phyloP scores from a whole-genome alignment of 495 filamentous ascomycete species.

The Parmelia sp. region DNA sequence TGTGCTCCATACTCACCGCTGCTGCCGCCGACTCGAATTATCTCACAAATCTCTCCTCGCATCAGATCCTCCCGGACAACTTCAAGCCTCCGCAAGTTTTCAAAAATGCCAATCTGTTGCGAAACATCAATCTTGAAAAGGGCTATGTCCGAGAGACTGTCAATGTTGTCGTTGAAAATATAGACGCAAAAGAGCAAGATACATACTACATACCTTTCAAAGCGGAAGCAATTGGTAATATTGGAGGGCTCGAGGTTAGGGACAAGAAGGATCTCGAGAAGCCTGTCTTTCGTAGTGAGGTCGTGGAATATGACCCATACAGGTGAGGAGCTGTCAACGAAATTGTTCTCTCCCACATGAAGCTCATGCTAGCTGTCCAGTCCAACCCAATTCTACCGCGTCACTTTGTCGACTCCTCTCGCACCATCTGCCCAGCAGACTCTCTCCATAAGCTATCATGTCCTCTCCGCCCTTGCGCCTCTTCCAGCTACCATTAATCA shows the following conservation, averaged over 20 bases:
- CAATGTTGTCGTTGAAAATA: slow-evolving; percentile 92
- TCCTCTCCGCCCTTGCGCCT: slow-evolving; percentile 66
- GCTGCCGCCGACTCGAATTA: slow-evolving; percentile 33
- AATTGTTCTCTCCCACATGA: slow-evolving; percentile 31
- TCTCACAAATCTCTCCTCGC: slow-evolving; percentile 36
- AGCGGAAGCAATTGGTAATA: slow-evolving; percentile 58
- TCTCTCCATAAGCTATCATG: slow-evolving; percentile 74
- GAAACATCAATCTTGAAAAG: slow-evolving; percentile 87
- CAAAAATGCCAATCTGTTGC: slow-evolving; percentile 84
- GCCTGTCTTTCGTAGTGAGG: slow-evolving; percentile 60
- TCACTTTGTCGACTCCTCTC: slow-evolving; percentile 69
- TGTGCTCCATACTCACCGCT: slow-evolving; percentile 25
- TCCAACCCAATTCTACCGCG: slow-evolving; percentile 74
- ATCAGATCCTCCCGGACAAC: slow-evolving; percentile 53
- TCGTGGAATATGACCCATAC: slow-evolving; percentile 55
- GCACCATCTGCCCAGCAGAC: slow-evolving; percentile 71
- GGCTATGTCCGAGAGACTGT: slow-evolving; percentile 80
- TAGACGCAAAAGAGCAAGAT: slow-evolving; percentile 64
- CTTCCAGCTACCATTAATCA: slow-evolving; percentile 77
- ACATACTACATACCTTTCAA: slow-evolving; percentile 88
- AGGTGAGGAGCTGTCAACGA: slow-evolving; percentile 44
- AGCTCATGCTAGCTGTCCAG: slow-evolving; percentile 36
- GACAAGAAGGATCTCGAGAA: slow-evolving; percentile 74
- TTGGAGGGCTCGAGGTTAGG: slow-evolving; percentile 84
- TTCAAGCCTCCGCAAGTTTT: slow-evolving; percentile 88